phyloP scores from a whole-genome alignment of 2,329 filamentous ascomycete genomes.

The Alternaria arborescens region DNA sequence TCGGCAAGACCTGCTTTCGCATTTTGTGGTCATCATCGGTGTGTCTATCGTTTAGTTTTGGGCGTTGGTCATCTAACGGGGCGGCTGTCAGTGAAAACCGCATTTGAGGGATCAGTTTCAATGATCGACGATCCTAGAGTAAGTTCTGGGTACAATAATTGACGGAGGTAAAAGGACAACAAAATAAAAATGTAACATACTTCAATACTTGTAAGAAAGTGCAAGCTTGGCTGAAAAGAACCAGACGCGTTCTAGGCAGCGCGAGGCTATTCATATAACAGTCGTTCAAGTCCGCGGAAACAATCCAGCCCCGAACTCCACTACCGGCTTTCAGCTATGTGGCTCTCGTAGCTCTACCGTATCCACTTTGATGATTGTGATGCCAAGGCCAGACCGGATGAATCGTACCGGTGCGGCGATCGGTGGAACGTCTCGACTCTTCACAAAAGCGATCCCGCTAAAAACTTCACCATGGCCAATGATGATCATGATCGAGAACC shows the following conservation, averaged over 20 bases:
- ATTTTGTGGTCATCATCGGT: background rate
- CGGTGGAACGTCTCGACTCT: constrained; percentile 23
- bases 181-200: constrained; percentile 9
- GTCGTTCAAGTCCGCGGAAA: constrained; percentile 10
- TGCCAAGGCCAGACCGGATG: constrained; percentile 30
- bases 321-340: constrained; percentile 13
- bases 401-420: constrained; percentile 26
- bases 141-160: background rate
- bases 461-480: constrained; percentile 3
- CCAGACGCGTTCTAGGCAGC: background rate
- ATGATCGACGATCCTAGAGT: constrained; percentile 5
- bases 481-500: background rate
- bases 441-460: constrained; percentile 8
- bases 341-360: constrained; percentile 16
- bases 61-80: constrained; percentile 6
- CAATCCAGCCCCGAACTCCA: constrained; percentile 17
- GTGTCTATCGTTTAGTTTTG: constrained; percentile 5
- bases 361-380: constrained; percentile 24
- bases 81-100: background rate
- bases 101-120: constrained; percentile 6
- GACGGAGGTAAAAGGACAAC: background rate
- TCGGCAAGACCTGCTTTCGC: background rate
- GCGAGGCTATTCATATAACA: constrained; percentile 17
- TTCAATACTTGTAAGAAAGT: background rate
- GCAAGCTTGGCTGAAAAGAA: background rate